A percentile compares a stretch with the other conserved stretches of the same genome.
Evolutionary conservation across 495 filamentous ascomycete species (phyloP).

Genomic region (Trichocladium uniseriatum): DNA sequence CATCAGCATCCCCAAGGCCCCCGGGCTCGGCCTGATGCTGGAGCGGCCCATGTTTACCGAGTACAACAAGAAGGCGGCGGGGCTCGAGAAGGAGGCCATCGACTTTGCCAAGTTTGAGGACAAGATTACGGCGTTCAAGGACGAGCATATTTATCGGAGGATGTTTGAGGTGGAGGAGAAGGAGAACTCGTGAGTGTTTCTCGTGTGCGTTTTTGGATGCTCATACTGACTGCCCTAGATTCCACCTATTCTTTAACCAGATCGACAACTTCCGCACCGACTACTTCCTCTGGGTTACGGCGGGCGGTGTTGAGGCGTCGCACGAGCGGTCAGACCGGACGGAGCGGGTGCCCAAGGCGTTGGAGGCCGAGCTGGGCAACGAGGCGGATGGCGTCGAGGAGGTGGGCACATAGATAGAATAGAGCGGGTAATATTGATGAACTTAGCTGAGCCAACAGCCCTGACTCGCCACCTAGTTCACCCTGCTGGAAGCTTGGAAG

Average conservation of each 20-base stretch:
- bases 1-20: conserved; percentile 90
- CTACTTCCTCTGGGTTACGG: conserved; percentile 69
- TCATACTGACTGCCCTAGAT: conserved; percentile 39
- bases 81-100: conserved; percentile 51
- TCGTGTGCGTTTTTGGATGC: not conserved
- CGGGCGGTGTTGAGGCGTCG: conserved; percentile 50
- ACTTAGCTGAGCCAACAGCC: no score
- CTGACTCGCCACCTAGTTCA: no score
- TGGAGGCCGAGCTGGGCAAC: conserved; percentile 32
- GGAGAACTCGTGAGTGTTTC: conserved; percentile 54
- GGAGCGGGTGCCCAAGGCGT: conserved; percentile 24
- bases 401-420: conserved; percentile 19
- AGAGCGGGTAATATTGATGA: no score
- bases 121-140: conserved; percentile 82
- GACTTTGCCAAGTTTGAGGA: conserved; percentile 67
- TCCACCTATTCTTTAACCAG: conserved; percentile 74
- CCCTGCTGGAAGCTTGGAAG: no score
- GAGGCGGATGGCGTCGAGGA: conserved; percentile 32
- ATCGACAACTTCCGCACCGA: conserved; percentile 65
- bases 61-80: conserved; percentile 58
- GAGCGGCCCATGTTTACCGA: conserved; percentile 82
- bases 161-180: conserved; percentile 86
- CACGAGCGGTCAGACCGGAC: conserved; percentile 27
- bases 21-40: conserved; percentile 75
- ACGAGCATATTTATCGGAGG: conserved; percentile 80